Evolutionary conservation across 495 filamentous ascomycete species (phyloP).

Genomic region (Margaritispora aquatica): DNA sequence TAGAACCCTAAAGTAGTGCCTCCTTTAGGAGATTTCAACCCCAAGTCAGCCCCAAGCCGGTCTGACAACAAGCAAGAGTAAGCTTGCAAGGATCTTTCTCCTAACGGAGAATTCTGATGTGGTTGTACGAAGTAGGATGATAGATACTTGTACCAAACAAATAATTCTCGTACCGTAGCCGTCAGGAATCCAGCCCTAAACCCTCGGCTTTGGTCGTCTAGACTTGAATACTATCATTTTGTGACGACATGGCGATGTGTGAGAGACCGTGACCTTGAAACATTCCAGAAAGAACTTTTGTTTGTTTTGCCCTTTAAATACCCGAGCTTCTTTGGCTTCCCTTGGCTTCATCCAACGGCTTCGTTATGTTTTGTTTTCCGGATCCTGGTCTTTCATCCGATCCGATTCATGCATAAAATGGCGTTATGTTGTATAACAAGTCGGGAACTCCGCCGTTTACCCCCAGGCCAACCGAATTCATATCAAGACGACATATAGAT

Average conservation of each 20-base stretch:
- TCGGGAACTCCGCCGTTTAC: not conserved
- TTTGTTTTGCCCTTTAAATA: too few relatives aligned
- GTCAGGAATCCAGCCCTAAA: too few relatives aligned
- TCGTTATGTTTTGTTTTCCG: not conserved
- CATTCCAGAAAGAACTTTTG: not conserved
- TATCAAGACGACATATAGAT: not conserved
- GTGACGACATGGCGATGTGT: not conserved
- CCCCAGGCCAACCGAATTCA: not conserved
- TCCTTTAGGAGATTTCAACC: not conserved
- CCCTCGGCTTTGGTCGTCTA: too few relatives aligned
- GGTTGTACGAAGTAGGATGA: too few relatives aligned
- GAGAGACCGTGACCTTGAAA: too few relatives aligned
- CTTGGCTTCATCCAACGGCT: not conserved
- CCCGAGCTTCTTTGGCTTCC: too few relatives aligned
- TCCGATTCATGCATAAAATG: not conserved
- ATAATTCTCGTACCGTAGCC: too few relatives aligned
- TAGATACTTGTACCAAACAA: too few relatives aligned
- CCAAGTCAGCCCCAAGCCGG: too few relatives aligned
- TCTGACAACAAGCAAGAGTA: not conserved
- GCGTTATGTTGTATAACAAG: not conserved
- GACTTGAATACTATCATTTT: too few relatives aligned
- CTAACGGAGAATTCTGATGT: not conserved
- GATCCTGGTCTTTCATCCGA: not conserved
- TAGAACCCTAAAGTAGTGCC: not conserved
- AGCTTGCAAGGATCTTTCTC: not conserved